Evolutionary conservation across 345 rosid genomes (phyloP).

Genomic region (Lumnitzera racemosa): DNA sequence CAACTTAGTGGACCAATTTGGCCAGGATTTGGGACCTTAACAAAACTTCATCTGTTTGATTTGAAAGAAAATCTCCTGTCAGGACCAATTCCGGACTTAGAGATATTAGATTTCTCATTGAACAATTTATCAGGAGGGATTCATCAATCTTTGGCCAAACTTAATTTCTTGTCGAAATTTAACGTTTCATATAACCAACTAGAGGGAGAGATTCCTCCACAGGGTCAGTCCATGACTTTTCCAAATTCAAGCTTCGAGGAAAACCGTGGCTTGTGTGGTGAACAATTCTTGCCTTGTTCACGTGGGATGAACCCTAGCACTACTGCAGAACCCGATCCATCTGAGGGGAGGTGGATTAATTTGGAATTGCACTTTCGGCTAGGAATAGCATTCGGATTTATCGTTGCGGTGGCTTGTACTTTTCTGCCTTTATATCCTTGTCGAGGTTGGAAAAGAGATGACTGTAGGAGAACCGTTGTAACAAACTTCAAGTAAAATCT

Average conservation of each 20-base stretch:
- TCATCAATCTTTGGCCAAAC: conserved; percentile 13
- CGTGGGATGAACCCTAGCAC: no score
- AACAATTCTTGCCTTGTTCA: no score
- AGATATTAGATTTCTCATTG: conserved; percentile 11
- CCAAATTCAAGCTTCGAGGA: conserved; percentile 24
- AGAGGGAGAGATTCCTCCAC: conserved; percentile 10
- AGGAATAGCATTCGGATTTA: no score
- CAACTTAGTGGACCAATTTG: conserved; percentile 15
- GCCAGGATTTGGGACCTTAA: conserved; percentile 19
- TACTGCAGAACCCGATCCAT: no score
- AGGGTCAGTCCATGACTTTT: conserved; percentile 25
- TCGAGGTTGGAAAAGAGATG: no score
- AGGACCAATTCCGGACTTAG: conserved; percentile 16
- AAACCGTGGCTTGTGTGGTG: conserved; percentile 14
- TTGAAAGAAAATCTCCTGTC: conserved; percentile 8
- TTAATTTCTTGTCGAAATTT: conserved; percentile 14
- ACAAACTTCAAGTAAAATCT: no score
- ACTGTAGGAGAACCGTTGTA: no score
- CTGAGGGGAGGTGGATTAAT: no score
- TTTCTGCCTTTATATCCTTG: no score
- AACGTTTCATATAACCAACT: conserved; percentile 25
- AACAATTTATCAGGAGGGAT: conserved; percentile 19
- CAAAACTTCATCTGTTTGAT: conserved; percentile 9
- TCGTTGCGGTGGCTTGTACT: no score
- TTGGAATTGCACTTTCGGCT: no score